These are phyloP conservation scores for Russula griseocarnosa DNA, from an alignment of 768 basidiomycete species.

Conservation along the genomic window DNA sequence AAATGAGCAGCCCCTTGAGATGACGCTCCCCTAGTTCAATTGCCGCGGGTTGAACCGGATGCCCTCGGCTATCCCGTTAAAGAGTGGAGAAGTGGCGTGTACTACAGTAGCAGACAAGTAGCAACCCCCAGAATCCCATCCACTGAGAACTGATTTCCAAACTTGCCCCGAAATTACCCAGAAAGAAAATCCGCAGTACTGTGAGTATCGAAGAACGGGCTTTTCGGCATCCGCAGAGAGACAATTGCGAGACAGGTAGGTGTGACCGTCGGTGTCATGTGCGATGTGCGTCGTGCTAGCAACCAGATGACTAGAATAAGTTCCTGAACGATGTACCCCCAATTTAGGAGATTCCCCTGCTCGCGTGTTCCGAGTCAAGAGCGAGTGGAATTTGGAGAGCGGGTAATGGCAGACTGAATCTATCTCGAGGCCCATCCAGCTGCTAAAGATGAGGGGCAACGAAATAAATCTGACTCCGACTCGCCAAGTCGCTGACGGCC, in stretches of 20 bases:
- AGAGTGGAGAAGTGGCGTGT: constrained; percentile 2
- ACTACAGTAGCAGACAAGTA: not conserved
- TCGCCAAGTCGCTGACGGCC: not conserved
- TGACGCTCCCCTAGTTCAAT: not conserved
- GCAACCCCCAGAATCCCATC: not conserved
- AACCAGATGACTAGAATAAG: constrained; percentile 7
- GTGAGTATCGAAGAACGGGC: not conserved
- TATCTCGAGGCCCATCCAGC: not conserved
- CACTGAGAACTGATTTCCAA: not conserved
- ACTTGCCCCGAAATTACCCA: not conserved
- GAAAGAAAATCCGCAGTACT: not conserved
- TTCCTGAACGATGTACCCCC: not conserved
- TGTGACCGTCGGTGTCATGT: not conserved
- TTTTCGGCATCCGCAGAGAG: not conserved
- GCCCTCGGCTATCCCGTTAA: constrained; percentile 15
- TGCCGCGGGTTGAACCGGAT: not conserved
- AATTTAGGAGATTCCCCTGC: not conserved
- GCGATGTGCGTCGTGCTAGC: not conserved
- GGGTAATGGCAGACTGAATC: too few species aligned
- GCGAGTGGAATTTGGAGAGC: not conserved
- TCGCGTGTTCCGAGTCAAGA: not conserved
- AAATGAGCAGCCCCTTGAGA: not conserved
- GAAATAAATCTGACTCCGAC: not conserved
- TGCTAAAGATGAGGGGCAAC: too few species aligned
- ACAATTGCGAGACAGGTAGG: not conserved